Conservation (phyloP, 495 filamentous ascomycete species). For the Niebla homalea region DNA sequence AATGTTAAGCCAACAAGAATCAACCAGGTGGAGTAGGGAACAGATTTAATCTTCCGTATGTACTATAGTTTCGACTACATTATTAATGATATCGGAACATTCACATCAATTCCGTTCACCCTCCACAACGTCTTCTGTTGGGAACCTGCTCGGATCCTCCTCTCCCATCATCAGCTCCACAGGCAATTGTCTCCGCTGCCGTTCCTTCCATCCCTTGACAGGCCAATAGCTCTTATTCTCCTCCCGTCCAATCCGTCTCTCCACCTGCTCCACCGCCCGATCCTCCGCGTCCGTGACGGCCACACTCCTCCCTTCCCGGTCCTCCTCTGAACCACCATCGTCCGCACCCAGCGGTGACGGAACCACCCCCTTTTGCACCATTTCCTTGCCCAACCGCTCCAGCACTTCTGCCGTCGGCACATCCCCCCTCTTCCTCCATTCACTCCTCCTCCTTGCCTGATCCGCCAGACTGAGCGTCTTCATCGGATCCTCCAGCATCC, state of each 20-base stretch:
- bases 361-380: constrained; percentile 27
- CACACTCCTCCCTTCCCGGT: neutral
- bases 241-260: neutral
- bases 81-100: too few species aligned
- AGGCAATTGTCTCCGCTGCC: constrained; percentile 16
- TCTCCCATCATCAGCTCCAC: constrained; percentile 27
- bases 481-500: constrained; percentile 26
- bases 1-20: too few species aligned
- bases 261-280: neutral
- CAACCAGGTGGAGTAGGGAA: too few species aligned
- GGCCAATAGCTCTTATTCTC: constrained; percentile 19
- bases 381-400: constrained; percentile 18
- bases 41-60: too few species aligned
- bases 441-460: neutral
- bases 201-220: constrained; percentile 24
- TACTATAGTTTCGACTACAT: too few species aligned
- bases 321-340: neutral
- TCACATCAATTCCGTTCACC: constrained; percentile 1
- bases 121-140: constrained; percentile 25
- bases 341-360: constrained; percentile 29
- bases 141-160: constrained; percentile 24
- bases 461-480: constrained; percentile 20
- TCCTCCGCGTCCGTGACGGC: constrained; percentile 1
- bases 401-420: neutral
- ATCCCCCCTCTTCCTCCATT: neutral